Percentiles rank a stretch among this genome's conserved stretches.
phyloP scores from a whole-genome alignment of 345 rosid species.

The Orychophragmus violaceus region DNA sequence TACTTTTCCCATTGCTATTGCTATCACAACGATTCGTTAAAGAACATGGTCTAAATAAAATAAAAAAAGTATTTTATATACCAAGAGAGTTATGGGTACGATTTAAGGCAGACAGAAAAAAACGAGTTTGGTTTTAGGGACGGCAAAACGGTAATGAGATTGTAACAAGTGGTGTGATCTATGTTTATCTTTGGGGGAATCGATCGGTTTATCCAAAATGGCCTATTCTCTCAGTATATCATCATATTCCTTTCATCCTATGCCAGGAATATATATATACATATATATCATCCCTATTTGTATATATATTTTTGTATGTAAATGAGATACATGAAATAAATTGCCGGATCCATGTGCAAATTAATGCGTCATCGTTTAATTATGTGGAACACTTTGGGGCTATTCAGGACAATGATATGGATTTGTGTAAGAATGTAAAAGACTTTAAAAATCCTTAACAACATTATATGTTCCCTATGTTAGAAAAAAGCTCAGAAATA shows the following conservation, averaged over 20 bases:
- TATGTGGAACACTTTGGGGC: neutral
- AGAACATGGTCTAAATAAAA: too few species aligned
- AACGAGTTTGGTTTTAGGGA: neutral
- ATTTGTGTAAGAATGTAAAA: neutral
- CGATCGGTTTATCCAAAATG: constrained; percentile 20
- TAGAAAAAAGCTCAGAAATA: neutral
- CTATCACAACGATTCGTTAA: too few species aligned
- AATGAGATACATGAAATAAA: neutral
- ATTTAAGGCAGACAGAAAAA: neutral
- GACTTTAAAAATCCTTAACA: neutral
- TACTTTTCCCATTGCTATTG: too few species aligned
- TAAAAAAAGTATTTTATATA: too few species aligned
- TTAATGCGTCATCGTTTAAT: neutral
- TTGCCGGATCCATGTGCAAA: neutral
- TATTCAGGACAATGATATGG: neutral
- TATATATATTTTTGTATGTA: neutral
- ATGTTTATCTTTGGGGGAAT: constrained; percentile 11
- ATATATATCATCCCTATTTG: neutral
- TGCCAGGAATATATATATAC: neutral
- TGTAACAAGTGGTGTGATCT: constrained; percentile 26
- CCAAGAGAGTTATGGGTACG: neutral
- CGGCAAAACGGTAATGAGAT: neutral
- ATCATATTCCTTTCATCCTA: constrained; percentile 29
- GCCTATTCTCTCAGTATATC: constrained; percentile 17
- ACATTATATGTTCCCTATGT: neutral